Base-by-base conservation (phyloP, 2,329 filamentous ascomycete genomes). In the Arthrobotrys musiformis region DNA sequence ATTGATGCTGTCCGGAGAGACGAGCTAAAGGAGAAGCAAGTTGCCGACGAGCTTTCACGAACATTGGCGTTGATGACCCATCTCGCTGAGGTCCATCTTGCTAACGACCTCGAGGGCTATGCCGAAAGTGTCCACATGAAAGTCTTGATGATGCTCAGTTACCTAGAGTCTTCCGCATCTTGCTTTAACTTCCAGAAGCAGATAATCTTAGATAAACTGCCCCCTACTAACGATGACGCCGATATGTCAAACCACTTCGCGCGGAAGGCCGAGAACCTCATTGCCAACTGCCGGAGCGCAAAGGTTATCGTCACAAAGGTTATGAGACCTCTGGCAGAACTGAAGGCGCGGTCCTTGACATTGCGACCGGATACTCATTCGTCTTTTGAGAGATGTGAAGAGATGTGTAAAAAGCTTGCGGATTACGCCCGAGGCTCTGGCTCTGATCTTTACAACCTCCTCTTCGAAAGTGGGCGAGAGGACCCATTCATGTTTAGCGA, bases 21-120 rank as follows among this genome's bases (percentile, higher is more conserved):
- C 80, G 93, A 97, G 69, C 85, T 98, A 58, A 93, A 93, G 83
- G 92, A 94, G 84, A 89, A 91, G 82, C 91, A 93, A 81, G 93
- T 93, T 81, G 90, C 92, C 0, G 89, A 89, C 24, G 93, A 97
- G 82, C 86, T 98, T 50, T 74, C 69, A 17, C 62, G 92, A 66
- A 94, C 92, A 5, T 92, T 96, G 80, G 92, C 93, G 64, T 87
- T 97, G 66, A 90, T 97, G 87, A 89, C 89, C n/a, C 93, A 97
- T 82, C 87, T 97, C 13, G 91, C 90, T 8, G 92, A 94, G 81
- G 90, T 94, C 22, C 90, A 97, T 81, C 90, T 97, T 54, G 87
- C 89, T 0, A 86, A 87, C 63, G 90, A 88, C 50, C 85, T 93
- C 7, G 89, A 91, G 79, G 90, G 89, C 81, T 93, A 92, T 82